Percentiles rank a stretch among this genome's conserved stretches.
phyloP scores from a whole-genome alignment of 2,329 filamentous ascomycete genomes.

The Pseudogymnoascus sp. region DNA sequence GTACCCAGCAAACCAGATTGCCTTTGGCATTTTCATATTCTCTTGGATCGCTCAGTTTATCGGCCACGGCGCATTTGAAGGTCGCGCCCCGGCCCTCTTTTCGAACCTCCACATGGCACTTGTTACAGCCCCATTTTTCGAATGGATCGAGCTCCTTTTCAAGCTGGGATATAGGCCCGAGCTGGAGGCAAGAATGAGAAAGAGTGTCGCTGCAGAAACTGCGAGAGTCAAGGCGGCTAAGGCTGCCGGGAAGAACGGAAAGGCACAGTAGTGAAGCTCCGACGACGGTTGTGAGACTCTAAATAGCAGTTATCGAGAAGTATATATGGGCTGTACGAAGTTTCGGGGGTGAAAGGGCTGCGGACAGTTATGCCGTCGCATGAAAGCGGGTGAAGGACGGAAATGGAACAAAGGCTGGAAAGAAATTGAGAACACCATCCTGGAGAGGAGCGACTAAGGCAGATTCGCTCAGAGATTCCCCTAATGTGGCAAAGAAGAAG shows the following conservation, averaged over 20 bases:
- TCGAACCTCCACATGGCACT: conserved; percentile 89
- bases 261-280: conserved; percentile 35
- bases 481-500: background rate
- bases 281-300: background rate
- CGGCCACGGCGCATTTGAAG: conserved; percentile 83
- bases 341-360: background rate
- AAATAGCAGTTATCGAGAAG: background rate
- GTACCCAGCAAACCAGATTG: conserved; percentile 39
- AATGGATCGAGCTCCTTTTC: conserved; percentile 94
- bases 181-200: conserved; percentile 71
- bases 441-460: background rate
- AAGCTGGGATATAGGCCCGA: conserved; percentile 82
- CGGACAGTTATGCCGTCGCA: background rate
- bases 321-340: background rate
- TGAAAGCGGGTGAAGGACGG: background rate
- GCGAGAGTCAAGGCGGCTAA: conserved; percentile 46
- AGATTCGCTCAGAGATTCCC: background rate
- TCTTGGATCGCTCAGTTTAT: conserved; percentile 88
- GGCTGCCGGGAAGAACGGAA: conserved; percentile 33
- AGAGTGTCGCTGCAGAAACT: conserved; percentile 67
- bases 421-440: background rate
- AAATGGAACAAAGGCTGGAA: background rate
- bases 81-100: conserved; percentile 76
- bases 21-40: conserved; percentile 59
- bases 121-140: conserved; percentile 90